Percentiles rank a stretch among this genome's conserved stretches.
Evolutionary conservation across 345 rosid genomes (phyloP).

Genomic region (Gossypioides kirkii): DNA sequence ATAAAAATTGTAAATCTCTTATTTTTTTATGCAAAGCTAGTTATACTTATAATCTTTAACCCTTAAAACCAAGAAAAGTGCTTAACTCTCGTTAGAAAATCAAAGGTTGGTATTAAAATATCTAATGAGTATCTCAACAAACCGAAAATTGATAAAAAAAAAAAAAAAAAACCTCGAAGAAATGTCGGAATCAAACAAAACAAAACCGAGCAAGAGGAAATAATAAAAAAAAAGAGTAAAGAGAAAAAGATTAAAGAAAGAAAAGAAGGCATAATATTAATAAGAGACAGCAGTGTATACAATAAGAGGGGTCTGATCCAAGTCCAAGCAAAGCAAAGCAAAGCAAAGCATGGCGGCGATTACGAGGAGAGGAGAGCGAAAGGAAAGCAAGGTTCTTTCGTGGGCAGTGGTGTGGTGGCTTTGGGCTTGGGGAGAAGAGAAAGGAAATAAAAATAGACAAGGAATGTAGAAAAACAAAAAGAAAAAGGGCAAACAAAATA

Average conservation of each 20-base stretch:
- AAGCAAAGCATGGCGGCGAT: conserved; percentile 6
- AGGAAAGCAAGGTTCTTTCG: conserved; percentile 2
- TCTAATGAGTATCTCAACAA: no score
- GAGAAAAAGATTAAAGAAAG: not conserved
- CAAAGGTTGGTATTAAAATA: no score
- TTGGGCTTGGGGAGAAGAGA: conserved; percentile 1
- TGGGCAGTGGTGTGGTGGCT: not conserved
- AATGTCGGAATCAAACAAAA: not conserved
- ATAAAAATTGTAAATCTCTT: no score
- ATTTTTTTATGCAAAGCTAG: no score
- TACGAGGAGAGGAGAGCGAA: not conserved
- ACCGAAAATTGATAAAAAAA: no score
- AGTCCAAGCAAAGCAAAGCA: not conserved
- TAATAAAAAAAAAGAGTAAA: no score
- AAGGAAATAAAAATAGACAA: not conserved
- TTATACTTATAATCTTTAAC: no score
- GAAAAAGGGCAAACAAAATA: not conserved
- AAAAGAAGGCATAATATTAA: not conserved
- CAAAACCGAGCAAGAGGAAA: not conserved
- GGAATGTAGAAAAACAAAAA: not conserved
- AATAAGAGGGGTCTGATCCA: not conserved
- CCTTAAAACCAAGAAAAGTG: no score
- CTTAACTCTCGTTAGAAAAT: no score
- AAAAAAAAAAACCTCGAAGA: no score
- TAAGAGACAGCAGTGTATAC: conserved; percentile 4